Conservation (phyloP, 345 rosid genomes). For the Rhodamnia argentea region DNA sequence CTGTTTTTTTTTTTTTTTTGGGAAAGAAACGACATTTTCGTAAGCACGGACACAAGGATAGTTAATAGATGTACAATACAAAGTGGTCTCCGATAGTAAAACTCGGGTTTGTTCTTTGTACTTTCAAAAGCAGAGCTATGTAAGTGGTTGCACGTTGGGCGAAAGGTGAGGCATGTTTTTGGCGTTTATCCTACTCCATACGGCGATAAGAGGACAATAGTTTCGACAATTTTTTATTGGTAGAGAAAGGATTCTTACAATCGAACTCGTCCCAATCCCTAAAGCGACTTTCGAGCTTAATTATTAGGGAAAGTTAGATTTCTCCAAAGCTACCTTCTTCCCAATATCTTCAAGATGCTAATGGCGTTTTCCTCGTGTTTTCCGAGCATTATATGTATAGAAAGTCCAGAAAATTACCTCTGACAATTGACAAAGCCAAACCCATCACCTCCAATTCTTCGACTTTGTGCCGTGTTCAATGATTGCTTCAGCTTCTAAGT, state of each 20-base stretch:
- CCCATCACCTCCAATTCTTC: neutral
- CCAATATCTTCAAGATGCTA: neutral
- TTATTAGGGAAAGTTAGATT: neutral
- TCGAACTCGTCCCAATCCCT: neutral
- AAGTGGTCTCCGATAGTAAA: neutral
- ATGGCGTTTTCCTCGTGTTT: neutral
- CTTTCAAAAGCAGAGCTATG: neutral
- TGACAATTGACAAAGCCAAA: neutral
- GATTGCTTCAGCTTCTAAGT: neutral
- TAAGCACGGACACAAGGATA: neutral
- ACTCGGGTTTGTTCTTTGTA: neutral
- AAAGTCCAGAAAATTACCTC: neutral
- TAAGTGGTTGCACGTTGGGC: neutral
- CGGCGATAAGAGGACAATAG: neutral
- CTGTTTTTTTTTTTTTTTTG: neutral
- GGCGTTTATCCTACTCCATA: neutral
- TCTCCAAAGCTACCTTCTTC: neutral
- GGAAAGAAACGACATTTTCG: neutral
- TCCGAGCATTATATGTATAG: neutral
- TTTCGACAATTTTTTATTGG: neutral
- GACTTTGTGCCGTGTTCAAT: neutral
- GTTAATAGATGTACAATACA: neutral
- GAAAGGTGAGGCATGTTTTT: neutral
- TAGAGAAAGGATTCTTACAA: neutral
- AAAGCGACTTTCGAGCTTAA: neutral